phyloP scores from a whole-genome alignment of 1,284 basidiomycete species.

The Wallemia ichthyophaga region DNA sequence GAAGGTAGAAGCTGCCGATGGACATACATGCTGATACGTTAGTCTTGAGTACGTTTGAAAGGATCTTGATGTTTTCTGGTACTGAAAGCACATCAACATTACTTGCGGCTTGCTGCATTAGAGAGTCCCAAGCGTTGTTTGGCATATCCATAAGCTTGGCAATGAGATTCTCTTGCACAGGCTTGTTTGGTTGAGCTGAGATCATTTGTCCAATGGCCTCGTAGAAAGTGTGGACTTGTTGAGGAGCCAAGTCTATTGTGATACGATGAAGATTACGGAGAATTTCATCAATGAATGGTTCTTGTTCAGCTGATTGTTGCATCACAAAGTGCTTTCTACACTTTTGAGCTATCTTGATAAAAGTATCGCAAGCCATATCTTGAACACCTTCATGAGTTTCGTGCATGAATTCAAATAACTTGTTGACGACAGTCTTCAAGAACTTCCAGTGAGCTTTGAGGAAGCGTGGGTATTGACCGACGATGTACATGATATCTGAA shows the following conservation, averaged over 20 bases:
- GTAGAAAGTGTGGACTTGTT: slow-evolving; percentile 86
- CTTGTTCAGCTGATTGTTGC: slow-evolving; percentile 87
- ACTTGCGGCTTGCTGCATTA: slow-evolving; percentile 85
- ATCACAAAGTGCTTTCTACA: slow-evolving; percentile 95
- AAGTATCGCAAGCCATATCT: slow-evolving; percentile 99
- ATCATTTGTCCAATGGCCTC: slow-evolving; percentile 99
- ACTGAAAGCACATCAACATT: slow-evolving; percentile 77
- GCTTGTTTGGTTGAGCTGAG: slow-evolving; percentile 89
- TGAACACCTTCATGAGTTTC: slow-evolving; percentile 99
- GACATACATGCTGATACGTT: slow-evolving; percentile 95
- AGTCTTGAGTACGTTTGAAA: slow-evolving; percentile 91
- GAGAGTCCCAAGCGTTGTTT: slow-evolving; percentile 88
- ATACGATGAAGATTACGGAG: slow-evolving; percentile 70
- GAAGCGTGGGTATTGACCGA: slow-evolving; percentile 97
- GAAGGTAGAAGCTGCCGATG: slow-evolving; percentile 85
- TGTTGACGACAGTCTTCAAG: slow-evolving; percentile 98
- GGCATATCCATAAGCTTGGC: slow-evolving; percentile 88
- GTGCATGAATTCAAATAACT: slow-evolving; percentile 99
- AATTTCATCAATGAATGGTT: slow-evolving; percentile 97
- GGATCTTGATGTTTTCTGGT: slow-evolving; percentile 83
- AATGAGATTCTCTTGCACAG: slow-evolving; percentile 83
- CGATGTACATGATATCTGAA: slow-evolving; percentile 99
- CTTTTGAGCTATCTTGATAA: slow-evolving; percentile 99
- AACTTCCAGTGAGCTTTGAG: slow-evolving; percentile 99
- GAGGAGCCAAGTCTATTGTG: slow-evolving; percentile 77